Evolutionary conservation across 768 basidiomycete species (phyloP), one percentile per base, ranked within the genome.

Genomic region (Trametopsis cervina): DNA sequence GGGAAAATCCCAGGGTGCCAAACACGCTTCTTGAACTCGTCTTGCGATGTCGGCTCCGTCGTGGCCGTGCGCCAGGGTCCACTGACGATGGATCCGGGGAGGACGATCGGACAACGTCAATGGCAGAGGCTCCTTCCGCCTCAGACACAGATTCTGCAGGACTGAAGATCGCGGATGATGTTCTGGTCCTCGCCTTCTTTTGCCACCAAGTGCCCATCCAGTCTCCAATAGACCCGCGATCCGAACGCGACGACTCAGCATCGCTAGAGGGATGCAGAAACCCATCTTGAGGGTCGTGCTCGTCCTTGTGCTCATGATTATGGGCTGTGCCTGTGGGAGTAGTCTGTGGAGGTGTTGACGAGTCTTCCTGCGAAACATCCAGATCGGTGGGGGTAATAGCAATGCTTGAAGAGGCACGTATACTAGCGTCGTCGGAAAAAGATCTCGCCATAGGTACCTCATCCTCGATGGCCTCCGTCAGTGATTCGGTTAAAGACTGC

Each of bases 161-260:
- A n/a, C 33, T 24, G 11, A 49, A 42, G n/a, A 61, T 15, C 41
- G 56, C 47, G 20, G 63, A 58, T n/a, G 56, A 50, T n/a, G 42
- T 20, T 38, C 35, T 42, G 15, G 54, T 52, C 48, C 29, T 33
- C 9, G 29, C 29, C 15, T 62, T 69, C 60, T 81, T 81, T 15
- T 67, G 70, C 73, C 85, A 82, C 81, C 78, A 85, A 0, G 76
- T 79, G 0, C 86, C 85, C 73, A 89, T 78, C 87, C 87, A 89
- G 41, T 84, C 81, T 17, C 82, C 79, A 40, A 86, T 56, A 2
- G 61, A 63, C 7, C 66, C 57, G 46, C 56, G 64, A 18, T 75
- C 73, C 2, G 57, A 58, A 43, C 60, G 22, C 21, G 24, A 23
- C 42, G 11, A 23, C 50, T 54, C 37, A 24, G 20, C 13, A 21